Evolutionary conservation across 345 rosid species (phyloP).

Genomic region (Eucalyptus lansdowneana): DNA sequence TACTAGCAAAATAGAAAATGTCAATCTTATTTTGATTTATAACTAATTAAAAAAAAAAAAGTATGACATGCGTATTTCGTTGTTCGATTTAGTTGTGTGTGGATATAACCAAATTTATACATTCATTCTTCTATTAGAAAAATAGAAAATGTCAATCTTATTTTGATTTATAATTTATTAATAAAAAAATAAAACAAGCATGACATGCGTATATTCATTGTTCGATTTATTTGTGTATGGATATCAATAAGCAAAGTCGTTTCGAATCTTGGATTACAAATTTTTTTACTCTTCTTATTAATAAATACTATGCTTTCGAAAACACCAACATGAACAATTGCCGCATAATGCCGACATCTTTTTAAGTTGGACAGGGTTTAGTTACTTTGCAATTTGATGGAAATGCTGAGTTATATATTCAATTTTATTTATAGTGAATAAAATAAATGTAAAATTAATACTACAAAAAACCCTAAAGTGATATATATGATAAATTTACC

Average conservation of each 20-base stretch:
- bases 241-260: neutral
- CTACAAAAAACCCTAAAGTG: too few species aligned
- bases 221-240: neutral
- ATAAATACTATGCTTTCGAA: neutral
- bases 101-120: neutral
- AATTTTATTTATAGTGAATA: neutral
- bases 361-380: neutral
- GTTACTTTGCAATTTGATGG: neutral
- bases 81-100: neutral
- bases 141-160: neutral
- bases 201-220: neutral
- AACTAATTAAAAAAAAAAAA: too few species aligned
- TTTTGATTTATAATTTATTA: neutral
- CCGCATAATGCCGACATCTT: neutral
- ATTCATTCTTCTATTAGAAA: neutral
- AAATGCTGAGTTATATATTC: neutral
- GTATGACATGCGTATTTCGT: neutral
- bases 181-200: neutral
- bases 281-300: neutral
- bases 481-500: too few species aligned
- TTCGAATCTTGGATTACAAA: neutral
- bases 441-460: too few species aligned
- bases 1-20: neutral
- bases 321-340: neutral
- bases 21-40: neutral